Evolutionary conservation across 306 rosid genomes (phyloP).

Genomic region (Mucuna pruriens): DNA sequence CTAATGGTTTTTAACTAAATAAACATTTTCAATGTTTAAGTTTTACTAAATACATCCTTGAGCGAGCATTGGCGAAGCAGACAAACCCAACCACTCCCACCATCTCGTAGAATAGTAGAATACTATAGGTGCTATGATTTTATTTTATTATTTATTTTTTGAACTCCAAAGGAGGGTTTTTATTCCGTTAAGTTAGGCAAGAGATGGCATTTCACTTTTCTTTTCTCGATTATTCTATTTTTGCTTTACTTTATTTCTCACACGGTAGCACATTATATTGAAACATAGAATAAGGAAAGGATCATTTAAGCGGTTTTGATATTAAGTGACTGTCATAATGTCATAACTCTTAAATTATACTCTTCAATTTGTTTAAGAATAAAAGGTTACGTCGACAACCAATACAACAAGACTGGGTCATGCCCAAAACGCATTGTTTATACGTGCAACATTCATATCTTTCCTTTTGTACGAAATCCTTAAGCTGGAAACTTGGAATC

Average conservation of each 20-base stretch:
- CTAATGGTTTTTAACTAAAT: background rate
- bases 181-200: conserved; percentile 34
- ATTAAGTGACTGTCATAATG: conserved; percentile 38
- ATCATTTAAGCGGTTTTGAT: conserved; percentile 24
- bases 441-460: conserved; percentile 8
- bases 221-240: background rate
- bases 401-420: conserved; percentile 13
- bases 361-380: conserved; percentile 31
- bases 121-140: background rate
- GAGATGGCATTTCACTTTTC: conserved; percentile 28
- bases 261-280: background rate
- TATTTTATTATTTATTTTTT: background rate
- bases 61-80: background rate
- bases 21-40: background rate
- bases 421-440: conserved; percentile 14
- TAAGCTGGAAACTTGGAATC: conserved; percentile 24
- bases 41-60: background rate
- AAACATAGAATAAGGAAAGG: background rate
- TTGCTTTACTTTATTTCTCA: background rate
- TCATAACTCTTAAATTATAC: conserved; percentile 21
- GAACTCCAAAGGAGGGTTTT: background rate
- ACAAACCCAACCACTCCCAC: conserved; percentile 35
- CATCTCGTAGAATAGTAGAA: background rate
- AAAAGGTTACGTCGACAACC: conserved; percentile 38
- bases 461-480: conserved; percentile 23